These are phyloP conservation scores for Cyberlindnera veronae DNA, from an alignment of 805 yeast genomes.

Conservation along the genomic window DNA sequence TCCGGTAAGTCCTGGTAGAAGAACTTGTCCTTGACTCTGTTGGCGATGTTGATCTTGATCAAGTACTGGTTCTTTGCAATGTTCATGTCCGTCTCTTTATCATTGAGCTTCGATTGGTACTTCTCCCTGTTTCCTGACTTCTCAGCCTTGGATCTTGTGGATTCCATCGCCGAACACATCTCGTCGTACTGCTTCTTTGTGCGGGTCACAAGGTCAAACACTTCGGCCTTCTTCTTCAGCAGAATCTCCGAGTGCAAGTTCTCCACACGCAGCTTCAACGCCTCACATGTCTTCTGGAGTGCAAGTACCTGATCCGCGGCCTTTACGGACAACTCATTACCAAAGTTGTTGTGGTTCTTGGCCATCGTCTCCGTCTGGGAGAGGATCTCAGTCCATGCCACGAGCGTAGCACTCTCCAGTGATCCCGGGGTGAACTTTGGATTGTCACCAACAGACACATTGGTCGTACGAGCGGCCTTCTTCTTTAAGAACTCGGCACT, in stretches of 20 bases:
- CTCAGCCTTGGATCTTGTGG: conserved; percentile 69
- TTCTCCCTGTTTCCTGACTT: conserved; percentile 51
- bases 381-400: conserved; percentile 86
- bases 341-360: conserved; percentile 56
- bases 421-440: conserved; percentile 96
- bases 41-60: conserved; percentile 77
- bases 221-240: conserved; percentile 34
- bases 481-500: conserved; percentile 68
- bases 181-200: conserved; percentile 75
- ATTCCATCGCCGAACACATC: conserved; percentile 76
- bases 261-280: conserved; percentile 52
- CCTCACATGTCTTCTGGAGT: conserved; percentile 50
- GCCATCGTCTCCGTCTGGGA: conserved; percentile 80
- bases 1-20: conserved; percentile 93
- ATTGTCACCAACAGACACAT: conserved; percentile 81
- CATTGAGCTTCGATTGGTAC: conserved; percentile 45
- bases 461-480: conserved; percentile 66
- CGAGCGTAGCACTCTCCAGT: conserved; percentile 79
- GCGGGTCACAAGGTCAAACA: conserved; percentile 31
- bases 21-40: conserved; percentile 88
- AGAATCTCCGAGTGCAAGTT: conserved; percentile 54
- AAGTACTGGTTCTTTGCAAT: conserved; percentile 80
- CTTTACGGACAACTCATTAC: conserved; percentile 55
- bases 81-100: conserved; percentile 79
- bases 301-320: conserved; percentile 58